These are phyloP conservation scores for Verbascum thapsus DNA, from an alignment of 257 asterid species.

Conservation along the genomic window DNA sequence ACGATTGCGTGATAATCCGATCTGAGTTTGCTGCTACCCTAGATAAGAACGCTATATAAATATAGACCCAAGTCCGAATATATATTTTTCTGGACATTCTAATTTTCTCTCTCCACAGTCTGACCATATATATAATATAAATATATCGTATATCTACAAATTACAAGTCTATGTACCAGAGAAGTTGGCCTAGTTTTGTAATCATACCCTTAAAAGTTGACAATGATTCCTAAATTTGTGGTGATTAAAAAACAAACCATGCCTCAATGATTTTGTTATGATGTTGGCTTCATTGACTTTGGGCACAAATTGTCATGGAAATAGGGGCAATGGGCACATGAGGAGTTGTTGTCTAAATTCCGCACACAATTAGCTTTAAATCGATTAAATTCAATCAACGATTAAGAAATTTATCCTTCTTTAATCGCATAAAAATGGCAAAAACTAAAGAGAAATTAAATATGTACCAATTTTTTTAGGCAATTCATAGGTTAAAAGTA, in stretches of 20 bases:
- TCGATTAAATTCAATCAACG: too few relatives aligned
- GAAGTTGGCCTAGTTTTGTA: slow-evolving; percentile 24
- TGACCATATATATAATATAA: too few relatives aligned
- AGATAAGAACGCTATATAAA: too few relatives aligned
- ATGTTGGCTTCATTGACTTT: slow-evolving; percentile 48
- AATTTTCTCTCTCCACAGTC: too few relatives aligned
- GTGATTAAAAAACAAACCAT: slow-evolving; percentile 28
- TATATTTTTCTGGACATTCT: too few relatives aligned
- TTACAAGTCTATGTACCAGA: too few relatives aligned
- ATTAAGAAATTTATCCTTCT: too few relatives aligned
- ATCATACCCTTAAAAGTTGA: slow-evolving; percentile 39
- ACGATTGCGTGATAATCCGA: slow-evolving; percentile 28
- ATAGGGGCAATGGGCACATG: slow-evolving; percentile 32
- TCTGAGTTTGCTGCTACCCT: neutral
- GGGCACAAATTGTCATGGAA: slow-evolving; percentile 27
- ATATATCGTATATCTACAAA: too few relatives aligned
- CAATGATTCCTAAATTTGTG: slow-evolving; percentile 35
- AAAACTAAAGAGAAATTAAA: too few relatives aligned
- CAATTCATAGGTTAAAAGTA: neutral
- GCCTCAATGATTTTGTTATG: slow-evolving; percentile 25
- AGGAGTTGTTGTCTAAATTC: neutral
- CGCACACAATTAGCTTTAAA: too few relatives aligned
- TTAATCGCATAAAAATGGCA: too few relatives aligned
- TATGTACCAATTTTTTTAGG: neutral
- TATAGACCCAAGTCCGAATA: too few relatives aligned